These are phyloP conservation scores for Hsuehochloa calcarea DNA, from an alignment of 176 grass and related monocot genomes.

Conservation along the genomic window DNA sequence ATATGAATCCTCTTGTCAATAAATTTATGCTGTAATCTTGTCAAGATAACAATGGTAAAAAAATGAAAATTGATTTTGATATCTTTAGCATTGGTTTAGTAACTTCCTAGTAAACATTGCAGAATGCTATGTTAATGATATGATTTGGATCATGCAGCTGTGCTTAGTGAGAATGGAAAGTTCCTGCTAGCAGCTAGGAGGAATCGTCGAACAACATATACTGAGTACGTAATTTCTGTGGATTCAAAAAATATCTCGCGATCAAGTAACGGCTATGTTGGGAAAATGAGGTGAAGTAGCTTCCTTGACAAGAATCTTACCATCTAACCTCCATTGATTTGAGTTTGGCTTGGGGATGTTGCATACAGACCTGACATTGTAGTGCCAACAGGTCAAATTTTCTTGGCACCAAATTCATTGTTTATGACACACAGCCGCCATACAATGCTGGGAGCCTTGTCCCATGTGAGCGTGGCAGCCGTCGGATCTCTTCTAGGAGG, in stretches of 20 bases:
- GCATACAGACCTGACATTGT: slow-evolving; percentile 26
- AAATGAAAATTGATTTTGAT: background rate
- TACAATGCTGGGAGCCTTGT: slow-evolving; percentile 47
- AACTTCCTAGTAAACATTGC: background rate
- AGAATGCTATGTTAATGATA: slow-evolving; percentile 5
- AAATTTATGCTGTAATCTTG: background rate
- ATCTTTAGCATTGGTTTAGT: background rate
- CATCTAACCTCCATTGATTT: slow-evolving; percentile 9
- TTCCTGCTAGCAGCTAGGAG: slow-evolving; percentile 87
- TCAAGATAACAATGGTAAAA: background rate
- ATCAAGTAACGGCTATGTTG: slow-evolving; percentile 74
- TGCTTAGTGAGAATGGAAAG: slow-evolving; percentile 73
- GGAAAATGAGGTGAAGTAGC: slow-evolving; percentile 75
- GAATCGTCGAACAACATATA: slow-evolving; percentile 66
- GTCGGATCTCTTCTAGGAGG: slow-evolving; percentile 63
- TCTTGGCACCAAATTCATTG: slow-evolving; percentile 72
- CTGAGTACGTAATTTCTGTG: slow-evolving; percentile 83
- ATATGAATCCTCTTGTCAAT: background rate
- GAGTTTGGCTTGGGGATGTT: background rate
- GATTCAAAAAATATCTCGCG: slow-evolving; percentile 72
- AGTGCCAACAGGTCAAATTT: slow-evolving; percentile 78
- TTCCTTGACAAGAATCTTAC: slow-evolving; percentile 11
- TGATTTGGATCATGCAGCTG: slow-evolving; percentile 53
- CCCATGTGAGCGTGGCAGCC: slow-evolving; percentile 16
- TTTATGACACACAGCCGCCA: slow-evolving; percentile 64